Evolutionary conservation across 2,329 filamentous ascomycete genomes (phyloP).

Genomic region (Xylariaceae sp.): DNA sequence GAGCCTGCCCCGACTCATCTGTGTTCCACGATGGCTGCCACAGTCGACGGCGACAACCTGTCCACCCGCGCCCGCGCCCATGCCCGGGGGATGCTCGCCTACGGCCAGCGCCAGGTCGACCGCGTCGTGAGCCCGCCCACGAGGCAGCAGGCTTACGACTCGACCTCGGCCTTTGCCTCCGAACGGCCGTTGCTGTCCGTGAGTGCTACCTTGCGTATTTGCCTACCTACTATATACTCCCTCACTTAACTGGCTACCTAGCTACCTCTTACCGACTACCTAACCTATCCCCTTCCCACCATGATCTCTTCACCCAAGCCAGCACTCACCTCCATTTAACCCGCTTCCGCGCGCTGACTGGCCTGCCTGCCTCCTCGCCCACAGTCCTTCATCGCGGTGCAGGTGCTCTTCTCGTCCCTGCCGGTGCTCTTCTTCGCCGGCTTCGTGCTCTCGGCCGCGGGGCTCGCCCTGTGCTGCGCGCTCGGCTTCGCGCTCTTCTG

Average conservation of each 20-base stretch:
- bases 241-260: background rate
- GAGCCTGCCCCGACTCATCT: too few species aligned
- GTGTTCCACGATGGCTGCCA: too few species aligned
- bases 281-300: background rate
- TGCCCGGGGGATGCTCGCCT: conserved; percentile 30
- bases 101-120: conserved; percentile 38
- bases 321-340: too few species aligned
- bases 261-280: too few species aligned
- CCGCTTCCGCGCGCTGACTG: too few species aligned
- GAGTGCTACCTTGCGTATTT: conserved; percentile 23
- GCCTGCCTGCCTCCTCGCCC: background rate
- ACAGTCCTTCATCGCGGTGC: conserved; percentile 60
- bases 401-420: conserved; percentile 56
- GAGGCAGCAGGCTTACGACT: conserved; percentile 48
- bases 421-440: conserved; percentile 62
- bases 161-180: conserved; percentile 47
- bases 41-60: conserved; percentile 9
- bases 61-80: conserved; percentile 16
- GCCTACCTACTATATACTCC: background rate
- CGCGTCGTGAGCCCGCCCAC: conserved; percentile 52
- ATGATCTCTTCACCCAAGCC: too few species aligned
- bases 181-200: conserved; percentile 65
- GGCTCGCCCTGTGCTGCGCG: conserved; percentile 55
- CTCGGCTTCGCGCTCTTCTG: conserved; percentile 61
- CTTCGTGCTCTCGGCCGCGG: conserved; percentile 55